Conservation (phyloP, 768 basidiomycete genomes). For the Macrocybe gigantea region DNA sequence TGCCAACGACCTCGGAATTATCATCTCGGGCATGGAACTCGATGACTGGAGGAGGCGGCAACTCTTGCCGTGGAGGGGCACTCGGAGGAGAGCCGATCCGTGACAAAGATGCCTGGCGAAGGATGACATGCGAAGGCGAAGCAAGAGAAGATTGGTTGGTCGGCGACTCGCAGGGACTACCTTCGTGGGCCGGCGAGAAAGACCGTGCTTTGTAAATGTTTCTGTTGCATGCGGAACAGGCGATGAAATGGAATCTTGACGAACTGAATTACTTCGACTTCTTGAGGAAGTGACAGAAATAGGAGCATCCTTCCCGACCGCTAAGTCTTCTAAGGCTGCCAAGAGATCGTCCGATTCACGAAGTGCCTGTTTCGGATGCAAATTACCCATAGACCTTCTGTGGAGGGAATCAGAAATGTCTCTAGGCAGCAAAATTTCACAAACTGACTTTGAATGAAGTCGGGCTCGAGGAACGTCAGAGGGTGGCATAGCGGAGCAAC, state of each 20-base stretch:
- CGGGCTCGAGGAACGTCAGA: conserved; percentile 23
- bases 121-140: conserved; percentile 27
- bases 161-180: not conserved
- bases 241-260: too few relatives aligned
- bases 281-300: too few relatives aligned
- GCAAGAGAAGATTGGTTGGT: conserved; percentile 11
- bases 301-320: too few relatives aligned
- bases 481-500: conserved; percentile 13
- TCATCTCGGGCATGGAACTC: conserved; percentile 7
- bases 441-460: conserved; percentile 4
- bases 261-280: too few relatives aligned
- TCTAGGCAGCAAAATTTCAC: conserved; percentile 1
- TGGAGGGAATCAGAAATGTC: too few relatives aligned
- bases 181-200: too few relatives aligned
- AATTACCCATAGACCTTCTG: too few relatives aligned
- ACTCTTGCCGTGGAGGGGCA: conserved; percentile 42
- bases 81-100: conserved; percentile 36
- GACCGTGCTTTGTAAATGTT: too few relatives aligned
- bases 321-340: too few relatives aligned
- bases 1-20: conserved; percentile 10
- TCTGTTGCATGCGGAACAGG: too few relatives aligned
- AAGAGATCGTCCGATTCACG: too few relatives aligned
- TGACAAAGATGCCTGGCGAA: conserved; percentile 38
- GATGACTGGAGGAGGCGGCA: conserved; percentile 38
- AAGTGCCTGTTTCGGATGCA: too few relatives aligned